Percentiles rank a stretch among this genome's conserved stretches.
These are phyloP conservation scores for Pythium volutum DNA, from an alignment of 352 stramenopile species.

Conservation along the genomic window DNA sequence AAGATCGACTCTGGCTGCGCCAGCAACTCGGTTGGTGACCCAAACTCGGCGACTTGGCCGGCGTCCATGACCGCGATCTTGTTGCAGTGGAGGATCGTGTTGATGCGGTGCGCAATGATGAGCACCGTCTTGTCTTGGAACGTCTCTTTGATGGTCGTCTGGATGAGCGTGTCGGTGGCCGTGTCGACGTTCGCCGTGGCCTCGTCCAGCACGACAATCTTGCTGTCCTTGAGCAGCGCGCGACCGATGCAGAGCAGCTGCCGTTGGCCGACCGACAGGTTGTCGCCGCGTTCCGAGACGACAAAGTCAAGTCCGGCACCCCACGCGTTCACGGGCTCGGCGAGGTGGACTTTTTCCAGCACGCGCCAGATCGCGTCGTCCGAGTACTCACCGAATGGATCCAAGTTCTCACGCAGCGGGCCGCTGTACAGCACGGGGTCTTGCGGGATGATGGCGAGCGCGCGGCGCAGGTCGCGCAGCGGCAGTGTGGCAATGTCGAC, in stretches of 20 bases:
- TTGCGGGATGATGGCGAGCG: conserved; percentile 85
- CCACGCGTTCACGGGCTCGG: conserved; percentile 26
- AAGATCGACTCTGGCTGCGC: conserved; percentile 56
- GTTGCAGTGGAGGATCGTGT: conserved; percentile 93
- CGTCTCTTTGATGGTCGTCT: conserved; percentile 39
- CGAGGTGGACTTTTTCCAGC: conserved; percentile 64
- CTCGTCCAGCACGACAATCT: conserved; percentile 93
- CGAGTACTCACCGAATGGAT: conserved; percentile 77
- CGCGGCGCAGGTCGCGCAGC: conserved; percentile 26
- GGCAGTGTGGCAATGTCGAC: conserved; percentile 60
- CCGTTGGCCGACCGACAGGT: conserved; percentile 89
- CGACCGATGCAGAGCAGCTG: conserved; percentile 91
- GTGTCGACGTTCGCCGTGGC: conserved; percentile 72
- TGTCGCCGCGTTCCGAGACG: conserved; percentile 85
- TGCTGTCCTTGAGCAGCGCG: conserved; percentile 77
- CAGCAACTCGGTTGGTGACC: conserved; percentile 72
- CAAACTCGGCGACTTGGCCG: conserved; percentile 81
- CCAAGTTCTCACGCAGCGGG: conserved; percentile 83
- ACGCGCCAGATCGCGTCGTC: conserved; percentile 59
- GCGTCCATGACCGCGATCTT: conserved; percentile 87
- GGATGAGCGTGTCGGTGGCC: conserved; percentile 81
- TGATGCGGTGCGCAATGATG: conserved; percentile 94
- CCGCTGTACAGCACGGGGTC: conserved; percentile 90
- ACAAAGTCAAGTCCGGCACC: conserved; percentile 58
- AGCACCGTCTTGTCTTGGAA: conserved; percentile 89